Percentiles rank a stretch among this genome's conserved stretches.
Conservation (phyloP, 768 basidiomycete species). For the Xerocomellus chrysenteron region DNA sequence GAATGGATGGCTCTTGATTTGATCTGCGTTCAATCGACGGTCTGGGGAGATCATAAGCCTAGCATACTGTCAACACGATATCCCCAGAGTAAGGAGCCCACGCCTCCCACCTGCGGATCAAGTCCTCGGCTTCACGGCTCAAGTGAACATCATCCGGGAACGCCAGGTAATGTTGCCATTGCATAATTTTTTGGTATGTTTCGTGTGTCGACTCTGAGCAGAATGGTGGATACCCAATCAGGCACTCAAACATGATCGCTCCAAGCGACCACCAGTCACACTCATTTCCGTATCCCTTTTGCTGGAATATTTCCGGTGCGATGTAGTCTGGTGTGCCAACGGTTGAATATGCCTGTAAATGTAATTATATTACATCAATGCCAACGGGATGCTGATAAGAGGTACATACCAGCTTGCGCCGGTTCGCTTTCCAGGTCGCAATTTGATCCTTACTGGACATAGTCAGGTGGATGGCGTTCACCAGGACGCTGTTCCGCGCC, state of each 20-base stretch:
- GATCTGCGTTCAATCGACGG: constrained; percentile 72
- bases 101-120: constrained; percentile 68
- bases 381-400: neutral
- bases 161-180: constrained; percentile 82
- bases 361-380: neutral
- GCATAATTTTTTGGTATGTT: constrained; percentile 96
- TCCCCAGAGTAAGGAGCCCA: neutral
- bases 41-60: constrained; percentile 87
- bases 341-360: constrained; percentile 89
- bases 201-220: constrained; percentile 96
- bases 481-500: constrained; percentile 91
- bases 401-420: constrained; percentile 83
- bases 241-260: constrained; percentile 97
- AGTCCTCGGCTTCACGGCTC: constrained; percentile 86
- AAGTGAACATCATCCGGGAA: constrained; percentile 96
- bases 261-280: constrained; percentile 99
- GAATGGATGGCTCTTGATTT: constrained; percentile 90
- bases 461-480: constrained; percentile 95
- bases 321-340: constrained; percentile 98
- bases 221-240: constrained; percentile 97
- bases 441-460: constrained; percentile 93
- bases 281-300: constrained; percentile 96
- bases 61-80: constrained; percentile 6
- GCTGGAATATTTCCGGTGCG: constrained; percentile 94
- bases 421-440: constrained; percentile 98